Conservation (phyloP, 257 asterid genomes). For the Forsythia viridissima region DNA sequence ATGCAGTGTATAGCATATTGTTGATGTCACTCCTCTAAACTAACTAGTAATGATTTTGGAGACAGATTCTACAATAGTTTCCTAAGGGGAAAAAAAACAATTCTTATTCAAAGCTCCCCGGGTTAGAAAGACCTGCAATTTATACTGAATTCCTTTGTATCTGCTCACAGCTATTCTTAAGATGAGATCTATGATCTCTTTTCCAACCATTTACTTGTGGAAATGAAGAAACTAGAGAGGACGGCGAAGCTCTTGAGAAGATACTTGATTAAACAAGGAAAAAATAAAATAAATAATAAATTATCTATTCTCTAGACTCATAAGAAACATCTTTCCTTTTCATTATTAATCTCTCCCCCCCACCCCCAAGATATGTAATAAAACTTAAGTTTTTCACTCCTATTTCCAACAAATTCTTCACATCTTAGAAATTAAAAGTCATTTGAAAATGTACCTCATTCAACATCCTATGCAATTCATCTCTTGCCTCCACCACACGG, state of each 20-base stretch:
- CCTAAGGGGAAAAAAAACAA: neutral
- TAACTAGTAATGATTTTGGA: neutral
- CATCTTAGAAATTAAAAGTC: neutral
- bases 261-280: neutral
- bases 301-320: neutral
- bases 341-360: neutral
- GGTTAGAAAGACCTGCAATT: neutral
- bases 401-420: neutral
- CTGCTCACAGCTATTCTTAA: neutral
- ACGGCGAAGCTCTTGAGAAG: neutral
- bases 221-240: neutral
- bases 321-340: neutral
- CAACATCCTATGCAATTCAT: constrained; percentile 90
- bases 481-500: constrained; percentile 84
- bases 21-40: neutral
- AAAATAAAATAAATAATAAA: neutral
- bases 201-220: neutral
- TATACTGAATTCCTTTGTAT: neutral
- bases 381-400: neutral
- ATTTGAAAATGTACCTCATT: constrained; percentile 55
- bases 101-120: neutral
- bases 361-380: neutral
- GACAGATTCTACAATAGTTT: neutral
- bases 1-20: neutral
- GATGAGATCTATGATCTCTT: neutral